Percentiles rank a stretch among this genome's conserved stretches.
These are phyloP conservation scores for Chlorella sp. DNA, from an alignment of 139 green algal genomes.

Conservation along the genomic window DNA sequence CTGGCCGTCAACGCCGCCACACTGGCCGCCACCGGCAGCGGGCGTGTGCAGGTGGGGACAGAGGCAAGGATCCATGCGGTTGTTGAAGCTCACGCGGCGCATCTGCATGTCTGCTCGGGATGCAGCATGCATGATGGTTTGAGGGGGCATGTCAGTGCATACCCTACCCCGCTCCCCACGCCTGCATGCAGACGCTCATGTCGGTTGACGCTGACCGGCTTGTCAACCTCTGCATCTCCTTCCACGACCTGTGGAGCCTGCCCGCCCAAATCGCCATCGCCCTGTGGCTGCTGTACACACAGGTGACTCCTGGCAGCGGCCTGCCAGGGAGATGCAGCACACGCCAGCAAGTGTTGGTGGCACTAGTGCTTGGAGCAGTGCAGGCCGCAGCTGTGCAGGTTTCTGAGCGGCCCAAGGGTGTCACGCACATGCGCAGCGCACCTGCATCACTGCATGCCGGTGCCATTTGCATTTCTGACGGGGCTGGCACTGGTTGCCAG, in stretches of 20 bases:
- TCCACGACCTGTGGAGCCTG: conserved; percentile 89
- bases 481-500: background rate
- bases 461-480: conserved; percentile 1
- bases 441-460: conserved; percentile 61
- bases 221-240: conserved; percentile 73
- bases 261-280: conserved; percentile 83
- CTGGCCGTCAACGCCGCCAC: conserved; percentile 56
- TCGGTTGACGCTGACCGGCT: conserved; percentile 80
- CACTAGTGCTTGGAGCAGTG: too few species aligned
- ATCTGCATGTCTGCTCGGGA: too few species aligned
- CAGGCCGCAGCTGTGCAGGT: too few species aligned
- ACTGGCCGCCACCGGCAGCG: conserved; percentile 23
- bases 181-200: conserved; percentile 67
- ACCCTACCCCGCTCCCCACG: too few species aligned
- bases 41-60: conserved; percentile 31
- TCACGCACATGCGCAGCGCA: too few species aligned
- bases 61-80: too few species aligned
- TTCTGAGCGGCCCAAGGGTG: too few species aligned
- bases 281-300: conserved; percentile 87
- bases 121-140: too few species aligned
- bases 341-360: too few species aligned
- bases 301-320: conserved; percentile 61
- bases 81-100: too few species aligned
- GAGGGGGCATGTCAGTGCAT: too few species aligned
- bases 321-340: too few species aligned